Base-by-base conservation (phyloP, 139 green algal species). In the Desmodesmus armatus region DNA sequence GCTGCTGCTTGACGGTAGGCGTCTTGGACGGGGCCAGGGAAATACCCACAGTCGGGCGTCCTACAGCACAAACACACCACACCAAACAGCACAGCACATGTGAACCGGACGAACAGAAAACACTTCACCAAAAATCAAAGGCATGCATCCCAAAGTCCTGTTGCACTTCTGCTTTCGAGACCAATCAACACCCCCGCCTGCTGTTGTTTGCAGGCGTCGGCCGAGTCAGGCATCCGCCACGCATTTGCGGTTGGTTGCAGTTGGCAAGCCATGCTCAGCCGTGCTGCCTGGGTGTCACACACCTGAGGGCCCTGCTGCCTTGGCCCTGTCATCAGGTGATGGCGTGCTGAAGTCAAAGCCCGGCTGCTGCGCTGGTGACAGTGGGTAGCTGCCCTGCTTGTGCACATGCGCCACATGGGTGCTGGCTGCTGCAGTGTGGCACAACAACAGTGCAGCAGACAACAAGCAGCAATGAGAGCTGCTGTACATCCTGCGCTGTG, bases 261-360 rank as follows among this genome's bases (percentile, higher is more conserved):
- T n/a, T n/a, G n/a, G n/a, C n/a, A n/a, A n/a, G n/a, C n/a, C n/a
- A n/a, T n/a, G n/a, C n/a, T n/a, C n/a, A n/a, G n/a, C n/a, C n/a
- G n/a, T n/a, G n/a, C n/a, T n/a, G n/a, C n/a, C n/a, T n/a, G n/a
- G n/a, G 65, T 44, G 65, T 74, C 6, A 39, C 77, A 23, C 60
- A 63, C 67, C 73, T 58, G 37, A n/a, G 82, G 65, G 15, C 63
- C 63, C 58, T 78, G 87, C 79, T 91, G 94, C 23, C 88, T 91
- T 47, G 15, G 95, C 90, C 0, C 27, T 67, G 66, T 96, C 94
- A 65, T 97, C 94, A 0, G 94, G 94, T 5, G 93, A 96, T 23
- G 92, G 92, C 43, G 87, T 90, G 86, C 89, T 87, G 65, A 97
- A 97, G 0, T 84, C 51, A 78, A 95, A 96, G 11, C 25, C 79